Base-by-base conservation (phyloP, 345 rosid genomes). In the Brassica rapa region DNA sequence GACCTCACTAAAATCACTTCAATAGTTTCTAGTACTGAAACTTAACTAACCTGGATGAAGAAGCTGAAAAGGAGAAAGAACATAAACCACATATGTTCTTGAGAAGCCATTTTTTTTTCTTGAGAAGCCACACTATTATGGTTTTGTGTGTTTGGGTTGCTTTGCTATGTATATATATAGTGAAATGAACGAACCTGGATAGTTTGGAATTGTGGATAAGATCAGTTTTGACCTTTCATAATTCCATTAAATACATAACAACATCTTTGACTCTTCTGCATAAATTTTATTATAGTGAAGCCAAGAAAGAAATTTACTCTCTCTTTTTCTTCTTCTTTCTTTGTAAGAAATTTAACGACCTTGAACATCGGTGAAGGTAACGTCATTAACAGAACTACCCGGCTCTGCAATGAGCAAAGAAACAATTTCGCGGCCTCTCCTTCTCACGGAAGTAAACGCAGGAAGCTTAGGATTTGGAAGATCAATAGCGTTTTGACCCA, bases 381-480 rank as follows among this genome's bases (percentile, higher is more conserved):
- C 21, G 5, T 80, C 77, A 46, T 86, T 85, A 8, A 61, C 57
- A 15, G 89, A 86, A 65, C 10, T 16, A 32, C 53, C 35, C 4
- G 62, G 27, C 37, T 77, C 72, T 14, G 63, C 84, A 1, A 79
- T 74, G 1, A 41, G 46, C 8, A 57, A 59, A 25, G 21, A n/a
- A 25, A 30, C 23, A 32, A 37, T 78, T 14, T 78, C 75, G 2
- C 6, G 24, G 19, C 49, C 59, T 19, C 30, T 4, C 11, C 11
- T 62, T 46, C 74, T 78, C 57, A 76, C 77, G 7, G 33, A 14
- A 24, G 78, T 66, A 62, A 84, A 87, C 23, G 87, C 89, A 6
- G 94, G 92, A 55, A 72, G 84, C 11, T 81, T 73, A 1, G 93
- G 93, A 21, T 23, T 39, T 1, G 89, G 83, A 41, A 87, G 87